These are phyloP conservation scores for Populus tomentosa DNA, from an alignment of 441 rosid genomes.

Conservation along the genomic window DNA sequence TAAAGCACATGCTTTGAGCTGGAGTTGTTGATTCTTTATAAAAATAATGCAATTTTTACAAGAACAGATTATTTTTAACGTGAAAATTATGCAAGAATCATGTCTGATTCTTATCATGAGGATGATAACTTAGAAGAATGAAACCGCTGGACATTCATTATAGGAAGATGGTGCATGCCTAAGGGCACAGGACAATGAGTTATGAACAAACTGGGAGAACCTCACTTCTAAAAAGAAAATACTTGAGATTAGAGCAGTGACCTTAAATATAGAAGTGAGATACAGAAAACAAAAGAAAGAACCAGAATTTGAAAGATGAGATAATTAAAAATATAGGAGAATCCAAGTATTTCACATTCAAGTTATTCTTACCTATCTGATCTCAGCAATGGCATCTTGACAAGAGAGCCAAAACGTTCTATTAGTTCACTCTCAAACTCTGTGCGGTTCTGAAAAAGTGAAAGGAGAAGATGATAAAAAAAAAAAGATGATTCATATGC, in stretches of 20 bases:
- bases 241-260: background rate
- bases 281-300: background rate
- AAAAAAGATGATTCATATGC: background rate
- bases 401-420: slow-evolving; percentile 85
- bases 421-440: slow-evolving; percentile 85
- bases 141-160: background rate
- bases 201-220: background rate
- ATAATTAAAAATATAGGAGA: background rate
- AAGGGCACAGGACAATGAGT: background rate
- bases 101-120: background rate
- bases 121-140: background rate
- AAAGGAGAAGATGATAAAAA: background rate
- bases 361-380: slow-evolving; percentile 56
- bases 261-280: background rate
- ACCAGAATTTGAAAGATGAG: background rate
- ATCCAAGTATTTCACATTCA: background rate
- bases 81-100: background rate
- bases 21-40: background rate
- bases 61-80: background rate
- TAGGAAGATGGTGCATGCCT: background rate
- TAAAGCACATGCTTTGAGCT: background rate
- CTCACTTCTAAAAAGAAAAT: background rate
- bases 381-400: slow-evolving; percentile 89
- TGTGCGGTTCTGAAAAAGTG: slow-evolving; percentile 55
- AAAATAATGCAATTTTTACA: background rate